These are phyloP conservation scores for Cordyceps pruinosa DNA, from an alignment of 2,329 filamentous ascomycete species.

Conservation along the genomic window DNA sequence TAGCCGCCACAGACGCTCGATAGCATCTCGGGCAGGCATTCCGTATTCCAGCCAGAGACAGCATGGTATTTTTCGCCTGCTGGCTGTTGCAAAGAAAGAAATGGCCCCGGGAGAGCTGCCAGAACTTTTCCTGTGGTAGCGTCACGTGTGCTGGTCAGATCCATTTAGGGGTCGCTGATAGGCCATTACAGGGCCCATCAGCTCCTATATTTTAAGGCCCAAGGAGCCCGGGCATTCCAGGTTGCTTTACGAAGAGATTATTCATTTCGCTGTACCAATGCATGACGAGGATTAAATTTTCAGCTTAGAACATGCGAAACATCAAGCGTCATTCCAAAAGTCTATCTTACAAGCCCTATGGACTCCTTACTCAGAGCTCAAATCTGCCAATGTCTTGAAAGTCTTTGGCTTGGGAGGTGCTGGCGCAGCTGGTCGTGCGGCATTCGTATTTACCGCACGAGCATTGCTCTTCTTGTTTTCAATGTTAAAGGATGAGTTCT, in stretches of 20 bases:
- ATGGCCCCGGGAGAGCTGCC: not conserved
- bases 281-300: too few relatives aligned
- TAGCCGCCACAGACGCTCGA: not conserved
- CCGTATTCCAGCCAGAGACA: conserved; percentile 5
- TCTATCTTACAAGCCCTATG: not conserved
- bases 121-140: conserved; percentile 4
- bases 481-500: conserved; percentile 53
- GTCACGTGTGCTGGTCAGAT: conserved; percentile 13
- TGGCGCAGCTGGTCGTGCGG: conserved; percentile 25
- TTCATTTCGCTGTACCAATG: too few relatives aligned
- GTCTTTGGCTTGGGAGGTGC: conserved; percentile 18
- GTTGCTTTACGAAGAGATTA: too few relatives aligned
- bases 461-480: conserved; percentile 30
- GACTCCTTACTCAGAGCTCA: conserved; percentile 28
- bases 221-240: too few relatives aligned
- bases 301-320: too few relatives aligned
- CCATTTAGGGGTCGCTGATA: conserved; percentile 10
- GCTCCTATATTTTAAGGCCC: not conserved
- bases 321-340: too few relatives aligned
- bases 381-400: conserved; percentile 50
- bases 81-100: not conserved
- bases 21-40: conserved; percentile 11
- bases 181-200: not conserved
- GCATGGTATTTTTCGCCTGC: conserved; percentile 1
- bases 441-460: conserved; percentile 14